These are phyloP conservation scores for Boletus bicolor DNA, from an alignment of 768 basidiomycete species.

Conservation along the genomic window DNA sequence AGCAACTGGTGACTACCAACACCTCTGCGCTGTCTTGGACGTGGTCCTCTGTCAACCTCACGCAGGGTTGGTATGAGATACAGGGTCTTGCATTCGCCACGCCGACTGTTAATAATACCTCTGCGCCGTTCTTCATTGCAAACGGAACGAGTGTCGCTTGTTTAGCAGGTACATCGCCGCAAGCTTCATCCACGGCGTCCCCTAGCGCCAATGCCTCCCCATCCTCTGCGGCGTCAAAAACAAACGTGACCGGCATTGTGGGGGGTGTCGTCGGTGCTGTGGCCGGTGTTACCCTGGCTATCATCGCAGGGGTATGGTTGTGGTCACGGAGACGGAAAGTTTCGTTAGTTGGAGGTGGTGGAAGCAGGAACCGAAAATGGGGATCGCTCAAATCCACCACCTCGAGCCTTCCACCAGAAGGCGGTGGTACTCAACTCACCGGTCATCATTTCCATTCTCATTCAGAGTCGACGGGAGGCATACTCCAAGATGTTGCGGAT, in stretches of 20 bases:
- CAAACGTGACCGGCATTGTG: conserved; percentile 44
- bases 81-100: conserved; percentile 16
- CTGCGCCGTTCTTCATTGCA: conserved; percentile 34
- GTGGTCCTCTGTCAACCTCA: conserved; percentile 47
- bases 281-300: conserved; percentile 34
- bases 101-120: conserved; percentile 11
- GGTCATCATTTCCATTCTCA: conserved; percentile 14
- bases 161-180: conserved; percentile 16
- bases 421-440: not conserved
- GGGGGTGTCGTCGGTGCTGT: conserved; percentile 51
- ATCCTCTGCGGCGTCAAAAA: conserved; percentile 24
- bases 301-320: conserved; percentile 33
- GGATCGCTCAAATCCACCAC: conserved; percentile 25
- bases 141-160: conserved; percentile 39
- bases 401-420: conserved; percentile 13
- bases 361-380: conserved; percentile 23
- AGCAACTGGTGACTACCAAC: conserved; percentile 27
- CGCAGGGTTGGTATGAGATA: conserved; percentile 48
- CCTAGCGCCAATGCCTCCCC: conserved; percentile 5
- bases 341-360: conserved; percentile 26
- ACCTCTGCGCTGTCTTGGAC: conserved; percentile 29
- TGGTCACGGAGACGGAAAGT: conserved; percentile 23
- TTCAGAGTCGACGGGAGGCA: conserved; percentile 23
- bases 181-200: conserved; percentile 14
- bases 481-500: conserved; percentile 9